Base-by-base conservation (phyloP, 1,284 basidiomycete genomes). In the Leccinum variabile region DNA sequence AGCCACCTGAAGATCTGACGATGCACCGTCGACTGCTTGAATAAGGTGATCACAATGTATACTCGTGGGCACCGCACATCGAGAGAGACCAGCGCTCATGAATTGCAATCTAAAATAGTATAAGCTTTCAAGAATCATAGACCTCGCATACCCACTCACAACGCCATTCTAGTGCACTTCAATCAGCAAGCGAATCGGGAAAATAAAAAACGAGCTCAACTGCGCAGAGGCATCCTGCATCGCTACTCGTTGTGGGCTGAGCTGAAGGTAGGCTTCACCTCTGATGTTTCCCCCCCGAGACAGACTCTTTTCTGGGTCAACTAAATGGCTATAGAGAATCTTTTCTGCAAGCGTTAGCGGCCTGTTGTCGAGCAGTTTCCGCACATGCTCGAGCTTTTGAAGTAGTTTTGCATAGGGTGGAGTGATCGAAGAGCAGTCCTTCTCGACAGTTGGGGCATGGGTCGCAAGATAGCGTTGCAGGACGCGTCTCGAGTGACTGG, bases 221-320 rank as follows among this genome's bases (percentile, higher is more conserved):
- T 99, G 97, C 56, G 97, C 97, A 56, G 95, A 98, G 52, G 97
- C 97, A 78, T 98, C 95, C 77, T 99, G 97, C 94, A 99, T 98
- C 37, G 97, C 97, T 28, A 99, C 95, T 66, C 97, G 83, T 77
- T 98, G 92, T 6, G 97, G 95, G 64, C 81, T 83, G 50, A 99
- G 85, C 77, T 95, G 95, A 59, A 98, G 82, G 78, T 99, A 98
- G 30, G 88, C 84, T 76, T 96, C 89, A 44, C 97, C 97, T 68
- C 97, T 83, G 50, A 95, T 83, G 61, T 80, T 84, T 25, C 87
- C 86, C 56, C 86, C 86, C 57, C 84, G 82, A 18, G 83, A 83
- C 37, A 97, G 78, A 61, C 81, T 88, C 68, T 87, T 86, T 66
- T 90, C 85, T 8, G 95, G 94, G 67, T 96, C 87, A 68, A 87